Conservation (phyloP, 805 yeast genomes). For the Nakazawaea ambrosiae region DNA sequence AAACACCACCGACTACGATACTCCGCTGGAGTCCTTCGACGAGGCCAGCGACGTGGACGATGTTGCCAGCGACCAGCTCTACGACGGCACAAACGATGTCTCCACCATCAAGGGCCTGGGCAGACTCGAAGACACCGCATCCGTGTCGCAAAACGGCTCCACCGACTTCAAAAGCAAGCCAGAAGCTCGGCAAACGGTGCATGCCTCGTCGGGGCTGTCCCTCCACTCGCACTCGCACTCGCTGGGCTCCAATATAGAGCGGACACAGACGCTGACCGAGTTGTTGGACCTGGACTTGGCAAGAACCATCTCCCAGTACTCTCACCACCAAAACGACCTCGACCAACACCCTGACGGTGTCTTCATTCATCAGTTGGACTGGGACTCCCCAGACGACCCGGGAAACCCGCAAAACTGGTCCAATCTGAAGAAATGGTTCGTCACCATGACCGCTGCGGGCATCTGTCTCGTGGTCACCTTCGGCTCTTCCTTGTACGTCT, state of each 20-base stretch:
- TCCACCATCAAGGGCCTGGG: too few relatives aligned
- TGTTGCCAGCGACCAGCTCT: slow-evolving; percentile 18
- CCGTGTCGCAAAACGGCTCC: too few relatives aligned
- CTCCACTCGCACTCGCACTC: too few relatives aligned
- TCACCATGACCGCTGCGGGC: slow-evolving; percentile 57
- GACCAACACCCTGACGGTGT: slow-evolving; percentile 20
- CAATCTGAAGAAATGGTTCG: slow-evolving; percentile 50
- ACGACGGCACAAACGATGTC: slow-evolving; percentile 16
- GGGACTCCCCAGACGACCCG: slow-evolving; percentile 59
- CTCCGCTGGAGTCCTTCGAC: slow-evolving; percentile 7
- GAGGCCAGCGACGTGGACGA: slow-evolving; percentile 12
- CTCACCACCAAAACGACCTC: neutral
- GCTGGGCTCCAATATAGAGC: too few relatives aligned
- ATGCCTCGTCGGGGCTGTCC: too few relatives aligned
- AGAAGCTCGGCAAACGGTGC: too few relatives aligned
- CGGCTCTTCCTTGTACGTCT: slow-evolving; percentile 68
- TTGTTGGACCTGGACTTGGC: slow-evolving; percentile 9
- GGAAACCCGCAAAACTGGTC: slow-evolving; percentile 71
- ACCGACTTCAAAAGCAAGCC: too few relatives aligned
- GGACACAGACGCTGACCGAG: slow-evolving; percentile 3
- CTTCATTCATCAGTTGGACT: slow-evolving; percentile 36
- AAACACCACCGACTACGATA: slow-evolving; percentile 8
- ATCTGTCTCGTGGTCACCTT: slow-evolving; percentile 65
- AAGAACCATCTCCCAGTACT: slow-evolving; percentile 4
- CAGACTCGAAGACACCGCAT: too few relatives aligned